Percentiles rank a stretch among this genome's conserved stretches.
These are phyloP conservation scores for Metschnikowia amazonensis DNA, from an alignment of 805 yeast species.

Conservation along the genomic window DNA sequence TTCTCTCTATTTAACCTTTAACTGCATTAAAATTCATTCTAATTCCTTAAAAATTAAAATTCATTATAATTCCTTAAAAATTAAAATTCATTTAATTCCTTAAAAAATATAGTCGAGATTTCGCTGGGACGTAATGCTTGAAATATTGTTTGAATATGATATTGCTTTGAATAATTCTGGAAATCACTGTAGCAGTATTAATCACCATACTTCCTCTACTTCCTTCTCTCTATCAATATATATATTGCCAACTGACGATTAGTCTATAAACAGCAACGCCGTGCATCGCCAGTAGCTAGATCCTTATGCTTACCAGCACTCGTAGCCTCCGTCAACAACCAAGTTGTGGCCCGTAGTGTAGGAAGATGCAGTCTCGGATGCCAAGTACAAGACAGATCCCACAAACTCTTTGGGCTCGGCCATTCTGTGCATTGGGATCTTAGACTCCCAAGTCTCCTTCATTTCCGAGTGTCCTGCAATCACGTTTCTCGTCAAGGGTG, in stretches of 20 bases:
- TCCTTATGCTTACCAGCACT: constrained; percentile 57
- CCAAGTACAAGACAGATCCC: constrained; percentile 70
- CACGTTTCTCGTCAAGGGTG: constrained; percentile 74
- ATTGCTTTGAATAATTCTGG: too few species aligned
- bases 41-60: too few species aligned
- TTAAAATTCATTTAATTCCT: too few species aligned
- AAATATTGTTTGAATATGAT: too few species aligned
- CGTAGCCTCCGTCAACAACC: constrained; percentile 84
- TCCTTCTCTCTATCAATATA: too few species aligned
- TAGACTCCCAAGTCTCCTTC: constrained; percentile 68
- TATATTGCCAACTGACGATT: background rate
- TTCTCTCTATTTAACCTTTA: too few species aligned
- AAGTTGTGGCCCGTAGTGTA: constrained; percentile 84
- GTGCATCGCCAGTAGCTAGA: constrained; percentile 3
- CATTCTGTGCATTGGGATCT: constrained; percentile 76
- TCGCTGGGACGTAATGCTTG: too few species aligned
- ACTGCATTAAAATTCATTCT: too few species aligned
- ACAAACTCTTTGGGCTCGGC: constrained; percentile 82
- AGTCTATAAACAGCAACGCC: constrained; percentile 6
- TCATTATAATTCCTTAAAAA: too few species aligned
- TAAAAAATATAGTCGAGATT: too few species aligned
- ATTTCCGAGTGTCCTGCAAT: constrained; percentile 55
- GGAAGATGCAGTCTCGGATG: constrained; percentile 64
- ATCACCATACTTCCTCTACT: too few species aligned
- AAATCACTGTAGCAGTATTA: too few species aligned